Evolutionary conservation across 2,329 filamentous ascomycete species (phyloP).

Genomic region (Cladophialophora exuberans): DNA sequence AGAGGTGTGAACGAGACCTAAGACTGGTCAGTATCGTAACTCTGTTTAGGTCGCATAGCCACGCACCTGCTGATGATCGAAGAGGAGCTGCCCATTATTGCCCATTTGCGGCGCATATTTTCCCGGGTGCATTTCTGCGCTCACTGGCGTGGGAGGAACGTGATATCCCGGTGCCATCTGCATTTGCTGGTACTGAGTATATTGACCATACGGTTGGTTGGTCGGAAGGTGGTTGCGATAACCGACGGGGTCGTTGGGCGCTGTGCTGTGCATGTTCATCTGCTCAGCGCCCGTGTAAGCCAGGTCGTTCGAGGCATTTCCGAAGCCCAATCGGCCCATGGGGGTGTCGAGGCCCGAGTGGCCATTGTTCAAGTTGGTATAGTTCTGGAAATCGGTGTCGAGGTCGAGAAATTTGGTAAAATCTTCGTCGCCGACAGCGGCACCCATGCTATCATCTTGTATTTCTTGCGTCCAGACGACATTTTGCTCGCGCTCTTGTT

Average conservation of each 20-base stretch:
- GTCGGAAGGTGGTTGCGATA: slow-evolving; percentile 32
- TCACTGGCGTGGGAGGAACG: slow-evolving; percentile 52
- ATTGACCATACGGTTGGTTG: slow-evolving; percentile 32
- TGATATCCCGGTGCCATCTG: slow-evolving; percentile 32
- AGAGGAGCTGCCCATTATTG: slow-evolving; percentile 44
- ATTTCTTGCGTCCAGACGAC: slow-evolving; percentile 45
- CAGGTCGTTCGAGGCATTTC: slow-evolving; percentile 29
- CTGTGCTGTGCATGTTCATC: slow-evolving; percentile 35
- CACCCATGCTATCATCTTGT: slow-evolving; percentile 44
- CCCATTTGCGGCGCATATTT: slow-evolving; percentile 47
- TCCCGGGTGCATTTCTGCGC: slow-evolving; percentile 50
- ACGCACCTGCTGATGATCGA: slow-evolving; percentile 47
- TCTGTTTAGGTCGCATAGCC: not conserved
- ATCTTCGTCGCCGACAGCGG: slow-evolving; percentile 48
- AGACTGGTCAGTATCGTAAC: slow-evolving; percentile 28
- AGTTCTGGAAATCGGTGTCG: slow-evolving; percentile 49
- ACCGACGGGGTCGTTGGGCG: slow-evolving; percentile 10
- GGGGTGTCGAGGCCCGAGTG: slow-evolving; percentile 42
- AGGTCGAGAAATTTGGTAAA: slow-evolving; percentile 55
- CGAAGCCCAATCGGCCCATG: slow-evolving; percentile 44
- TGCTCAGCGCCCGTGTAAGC: slow-evolving; percentile 18
- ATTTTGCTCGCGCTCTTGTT: slow-evolving; percentile 30
- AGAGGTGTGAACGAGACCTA: slow-evolving; percentile 54
- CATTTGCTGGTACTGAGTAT: slow-evolving; percentile 37
- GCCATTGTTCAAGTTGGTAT: slow-evolving; percentile 43